phyloP scores from a whole-genome alignment of 176 grass and related monocot species.

The Tillandsia leiboldiana region DNA sequence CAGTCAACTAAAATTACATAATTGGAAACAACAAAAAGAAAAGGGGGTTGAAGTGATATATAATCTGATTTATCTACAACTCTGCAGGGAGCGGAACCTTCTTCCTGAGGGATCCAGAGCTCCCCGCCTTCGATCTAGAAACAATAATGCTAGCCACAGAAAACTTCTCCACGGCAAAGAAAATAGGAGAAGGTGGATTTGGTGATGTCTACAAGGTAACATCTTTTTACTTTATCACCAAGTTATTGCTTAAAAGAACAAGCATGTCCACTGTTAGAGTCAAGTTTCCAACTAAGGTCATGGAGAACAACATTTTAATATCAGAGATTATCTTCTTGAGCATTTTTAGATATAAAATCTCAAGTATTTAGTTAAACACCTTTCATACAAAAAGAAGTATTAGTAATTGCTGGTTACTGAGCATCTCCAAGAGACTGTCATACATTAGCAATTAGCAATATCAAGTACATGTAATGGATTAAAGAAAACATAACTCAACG shows the following conservation, averaged over 20 bases:
- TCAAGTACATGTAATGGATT: too few species aligned
- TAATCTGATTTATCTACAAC: background rate
- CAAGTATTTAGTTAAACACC: too few species aligned
- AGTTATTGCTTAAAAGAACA: background rate
- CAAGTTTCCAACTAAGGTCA: background rate
- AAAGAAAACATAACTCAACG: background rate
- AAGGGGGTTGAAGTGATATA: background rate
- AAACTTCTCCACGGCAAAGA: constrained; percentile 31
- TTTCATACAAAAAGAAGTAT: too few species aligned
- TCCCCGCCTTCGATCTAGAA: constrained; percentile 24
- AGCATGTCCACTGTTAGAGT: background rate
- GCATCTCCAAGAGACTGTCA: too few species aligned
- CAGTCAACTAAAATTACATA: too few species aligned
- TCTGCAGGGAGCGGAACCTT: background rate
- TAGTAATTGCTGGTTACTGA: too few species aligned
- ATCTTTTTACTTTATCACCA: background rate
- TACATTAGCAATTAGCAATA: too few species aligned
- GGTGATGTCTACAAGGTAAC: constrained; percentile 50
- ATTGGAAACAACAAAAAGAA: too few species aligned
- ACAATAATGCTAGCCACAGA: constrained; percentile 28
- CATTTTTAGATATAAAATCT: too few species aligned
- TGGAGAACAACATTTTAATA: too few species aligned
- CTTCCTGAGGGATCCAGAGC: constrained; percentile 15
- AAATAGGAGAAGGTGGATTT: constrained; percentile 49
- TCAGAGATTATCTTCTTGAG: too few species aligned